Base-by-base conservation (phyloP, 2,329 filamentous ascomycete genomes). In the Stemphylium lycopersici region DNA sequence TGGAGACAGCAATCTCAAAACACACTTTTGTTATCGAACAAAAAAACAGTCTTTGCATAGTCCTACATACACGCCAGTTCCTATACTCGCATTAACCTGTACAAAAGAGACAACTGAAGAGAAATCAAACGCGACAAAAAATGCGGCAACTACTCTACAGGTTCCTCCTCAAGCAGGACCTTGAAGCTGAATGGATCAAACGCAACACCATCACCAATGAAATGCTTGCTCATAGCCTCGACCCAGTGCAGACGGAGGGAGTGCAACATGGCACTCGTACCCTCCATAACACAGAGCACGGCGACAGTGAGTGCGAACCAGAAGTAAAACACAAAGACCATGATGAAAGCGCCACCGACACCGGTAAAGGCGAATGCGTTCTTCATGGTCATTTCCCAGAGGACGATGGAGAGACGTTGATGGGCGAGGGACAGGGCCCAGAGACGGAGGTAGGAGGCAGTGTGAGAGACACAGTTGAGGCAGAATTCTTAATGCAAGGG, bases 401-500 rank as follows among this genome's bases (percentile, higher is more conserved):
- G 84, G 60, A 99, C 95, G 62, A 93, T 89, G 43, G 91, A 96
- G 56, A 99, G 87, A 83, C 98, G 95, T 77, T 99, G 95, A 82
- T 99, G 95, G 29, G 95, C 95, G 56, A 99, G 88, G 2, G 95
- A 99, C 67, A 99, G 78, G 29, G 95, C 95, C 95, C 95, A 99
- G 39, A 99, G 90, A 82, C 95, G 95, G 42, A 99, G 89, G 78
- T 99, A 99, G 1, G 95, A 99, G 4, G 95, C 95, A 4, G 96
- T 99, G 79, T 99, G 95, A 26, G 95, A 99, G 60, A 99, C 93
- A 76, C 93, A 98, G 83, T 99, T 99, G 68, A 99, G 84, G 75
- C 95, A 99, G 81, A 99, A 99, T 83, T 99, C 91, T 92, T 3
- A 4, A 10, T 0, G 1, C 0, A 6, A n/a, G 24, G 13, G 60